phyloP scores from a whole-genome alignment of 352 stramenopile genomes.

The Globisporangium echinulatum region DNA sequence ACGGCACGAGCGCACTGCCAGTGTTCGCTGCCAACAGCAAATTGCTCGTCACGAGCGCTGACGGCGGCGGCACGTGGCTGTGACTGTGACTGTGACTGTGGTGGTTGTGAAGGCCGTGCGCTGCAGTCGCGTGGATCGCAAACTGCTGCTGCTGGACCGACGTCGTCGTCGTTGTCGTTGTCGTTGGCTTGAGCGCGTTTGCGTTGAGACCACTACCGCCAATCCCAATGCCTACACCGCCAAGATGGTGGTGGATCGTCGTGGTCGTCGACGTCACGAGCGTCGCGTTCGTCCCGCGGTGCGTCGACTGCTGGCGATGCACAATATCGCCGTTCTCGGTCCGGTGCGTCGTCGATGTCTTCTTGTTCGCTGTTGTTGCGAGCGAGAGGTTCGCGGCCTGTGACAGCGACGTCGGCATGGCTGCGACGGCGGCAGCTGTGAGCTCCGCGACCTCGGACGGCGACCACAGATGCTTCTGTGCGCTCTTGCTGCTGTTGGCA shows the following conservation, averaged over 20 bases:
- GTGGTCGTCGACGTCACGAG: conserved; percentile 74
- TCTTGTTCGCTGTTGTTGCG: conserved; percentile 19
- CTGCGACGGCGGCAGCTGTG: conserved; percentile 62
- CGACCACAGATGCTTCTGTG: conserved; percentile 63
- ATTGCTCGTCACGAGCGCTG: conserved; percentile 4
- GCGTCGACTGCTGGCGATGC: conserved; percentile 71
- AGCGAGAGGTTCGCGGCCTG: conserved; percentile 19
- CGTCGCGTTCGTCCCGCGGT: conserved; percentile 60
- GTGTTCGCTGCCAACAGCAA: conserved; percentile 30
- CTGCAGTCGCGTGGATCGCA: conserved; percentile 21
- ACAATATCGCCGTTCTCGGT: conserved; percentile 74
- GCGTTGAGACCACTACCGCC: too few relatives aligned
- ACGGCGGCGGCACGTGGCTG: conserved; percentile 31
- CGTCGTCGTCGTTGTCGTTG: conserved; percentile 17
- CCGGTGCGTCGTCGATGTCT: conserved; percentile 49
- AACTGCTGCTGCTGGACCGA: conserved; percentile 39
- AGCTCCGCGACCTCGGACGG: conserved; percentile 72
- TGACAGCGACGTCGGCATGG: conserved; percentile 55
- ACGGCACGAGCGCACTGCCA: conserved; percentile 24
- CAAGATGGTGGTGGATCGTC: conserved; percentile 64
- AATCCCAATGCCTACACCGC: conserved; percentile 1
- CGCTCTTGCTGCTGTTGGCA: too few relatives aligned
- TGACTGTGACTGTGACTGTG: conserved; percentile 42
- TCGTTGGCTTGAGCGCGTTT: conserved; percentile 15
- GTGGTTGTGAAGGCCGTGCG: not conserved